These are phyloP conservation scores for Rhodosorus marinus DNA, from an alignment of 23 red algal species.

Conservation along the genomic window DNA sequence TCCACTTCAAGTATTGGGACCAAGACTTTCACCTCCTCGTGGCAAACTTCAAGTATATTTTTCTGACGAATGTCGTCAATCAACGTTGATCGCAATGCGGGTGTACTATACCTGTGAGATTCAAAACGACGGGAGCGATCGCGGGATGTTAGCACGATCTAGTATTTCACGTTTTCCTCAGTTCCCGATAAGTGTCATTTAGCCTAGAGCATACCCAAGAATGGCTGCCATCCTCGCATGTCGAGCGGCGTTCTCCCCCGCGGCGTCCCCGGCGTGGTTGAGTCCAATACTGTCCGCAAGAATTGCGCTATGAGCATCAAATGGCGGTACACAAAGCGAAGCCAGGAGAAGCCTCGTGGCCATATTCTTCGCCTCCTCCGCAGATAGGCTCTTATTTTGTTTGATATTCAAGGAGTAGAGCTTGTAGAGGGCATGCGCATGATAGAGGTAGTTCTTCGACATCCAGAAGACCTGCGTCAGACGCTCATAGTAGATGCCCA, in stretches of 20 bases:
- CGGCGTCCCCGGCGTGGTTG: conserved; percentile 3
- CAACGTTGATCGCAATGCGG: conserved; percentile 9
- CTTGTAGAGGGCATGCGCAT: conserved; percentile 71
- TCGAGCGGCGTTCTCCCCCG: conserved; percentile 71
- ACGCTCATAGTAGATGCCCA: conserved; percentile 81
- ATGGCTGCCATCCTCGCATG: conserved; percentile 57
- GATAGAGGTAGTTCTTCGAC: conserved; percentile 68
- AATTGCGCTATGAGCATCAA: conserved; percentile 46
- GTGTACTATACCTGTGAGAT: too few species aligned
- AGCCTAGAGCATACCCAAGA: conserved; percentile 29
- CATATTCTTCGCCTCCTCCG: conserved; percentile 42
- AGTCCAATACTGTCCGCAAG: conserved; percentile 40
- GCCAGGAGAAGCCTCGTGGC: conserved; percentile 68
- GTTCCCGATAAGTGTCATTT: not conserved
- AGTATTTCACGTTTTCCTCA: not conserved
- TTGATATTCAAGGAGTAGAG: conserved; percentile 58
- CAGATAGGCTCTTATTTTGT: conserved; percentile 46
- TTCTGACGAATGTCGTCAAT: conserved; percentile 33
- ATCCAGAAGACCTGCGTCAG: conserved; percentile 85
- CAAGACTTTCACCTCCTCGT: conserved; percentile 29
- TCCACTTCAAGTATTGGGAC: conserved; percentile 55
- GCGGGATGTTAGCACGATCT: not conserved
- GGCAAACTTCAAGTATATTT: conserved; percentile 19
- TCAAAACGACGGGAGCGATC: too few species aligned
- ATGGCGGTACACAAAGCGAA: conserved; percentile 58